phyloP scores from a whole-genome alignment of 2,329 filamentous ascomycete species.

The Fusarium tricinctum region DNA sequence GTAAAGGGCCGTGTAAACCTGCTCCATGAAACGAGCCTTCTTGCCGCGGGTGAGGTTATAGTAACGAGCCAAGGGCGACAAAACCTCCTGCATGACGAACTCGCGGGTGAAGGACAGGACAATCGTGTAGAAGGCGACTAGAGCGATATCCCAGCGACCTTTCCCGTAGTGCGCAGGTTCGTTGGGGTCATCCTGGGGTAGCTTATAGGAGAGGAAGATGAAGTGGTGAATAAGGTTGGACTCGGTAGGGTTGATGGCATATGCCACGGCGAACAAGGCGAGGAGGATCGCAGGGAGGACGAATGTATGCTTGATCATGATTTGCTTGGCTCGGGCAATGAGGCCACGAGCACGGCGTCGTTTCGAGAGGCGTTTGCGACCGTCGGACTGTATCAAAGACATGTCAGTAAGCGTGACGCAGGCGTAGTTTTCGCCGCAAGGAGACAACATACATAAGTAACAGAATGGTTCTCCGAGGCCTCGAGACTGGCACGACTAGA shows the following conservation, averaged over 20 bases:
- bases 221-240: constrained; percentile 85
- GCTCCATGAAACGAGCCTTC: constrained; percentile 94
- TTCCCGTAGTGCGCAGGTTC: constrained; percentile 83
- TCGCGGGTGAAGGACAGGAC: constrained; percentile 94
- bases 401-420: constrained; percentile 25
- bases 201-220: constrained; percentile 90
- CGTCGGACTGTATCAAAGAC: constrained; percentile 37
- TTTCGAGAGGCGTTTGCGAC: constrained; percentile 63
- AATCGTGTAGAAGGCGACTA: constrained; percentile 90
- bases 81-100: constrained; percentile 92
- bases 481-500: constrained; percentile 64
- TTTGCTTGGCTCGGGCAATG: constrained; percentile 64
- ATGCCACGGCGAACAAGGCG: constrained; percentile 73
- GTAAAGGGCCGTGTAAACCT: constrained; percentile 94
- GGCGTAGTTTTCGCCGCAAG: background rate
- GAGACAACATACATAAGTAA: constrained; percentile 33
- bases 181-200: constrained; percentile 63
- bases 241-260: constrained; percentile 80
- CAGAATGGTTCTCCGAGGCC: constrained; percentile 39
- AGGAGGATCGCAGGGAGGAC: constrained; percentile 77
- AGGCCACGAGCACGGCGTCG: constrained; percentile 68
- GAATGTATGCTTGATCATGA: constrained; percentile 72
- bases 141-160: constrained; percentile 86
- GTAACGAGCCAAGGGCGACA: constrained; percentile 80
- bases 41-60: constrained; percentile 82